These are phyloP conservation scores for Diaporthe nobilis DNA, from an alignment of 2,329 filamentous ascomycete genomes.

Conservation along the genomic window DNA sequence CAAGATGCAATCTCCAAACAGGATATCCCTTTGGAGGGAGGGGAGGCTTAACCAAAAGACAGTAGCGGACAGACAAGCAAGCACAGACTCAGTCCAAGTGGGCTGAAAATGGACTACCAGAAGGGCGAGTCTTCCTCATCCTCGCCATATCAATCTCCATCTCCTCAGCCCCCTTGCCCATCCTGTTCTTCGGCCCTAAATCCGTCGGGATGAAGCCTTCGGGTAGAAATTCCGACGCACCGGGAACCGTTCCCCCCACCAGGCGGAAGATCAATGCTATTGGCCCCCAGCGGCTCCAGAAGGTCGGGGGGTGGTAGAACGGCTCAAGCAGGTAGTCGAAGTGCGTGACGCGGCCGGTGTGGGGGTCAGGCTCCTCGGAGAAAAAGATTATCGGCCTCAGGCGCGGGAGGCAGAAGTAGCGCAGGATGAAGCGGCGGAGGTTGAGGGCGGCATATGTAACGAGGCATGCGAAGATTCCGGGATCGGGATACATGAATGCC, in stretches of 20 bases:
- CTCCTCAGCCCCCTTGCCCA: conserved; percentile 1
- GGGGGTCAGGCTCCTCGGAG: conserved; percentile 64
- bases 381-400: conserved; percentile 56
- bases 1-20: too few relatives aligned
- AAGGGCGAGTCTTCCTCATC: neutral
- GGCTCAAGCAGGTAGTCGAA: conserved; percentile 72
- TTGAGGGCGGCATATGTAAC: conserved; percentile 64
- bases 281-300: conserved; percentile 75
- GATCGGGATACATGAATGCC: conserved; percentile 73
- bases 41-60: too few relatives aligned
- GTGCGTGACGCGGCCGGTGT: conserved; percentile 66
- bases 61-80: neutral
- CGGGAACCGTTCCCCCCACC: conserved; percentile 62
- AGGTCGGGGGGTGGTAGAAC: conserved; percentile 73
- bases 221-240: conserved; percentile 41
- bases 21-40: too few relatives aligned
- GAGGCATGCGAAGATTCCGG: conserved; percentile 53
- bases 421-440: conserved; percentile 68
- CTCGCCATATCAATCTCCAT: conserved; percentile 14
- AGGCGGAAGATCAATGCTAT: conserved; percentile 62
- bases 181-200: neutral
- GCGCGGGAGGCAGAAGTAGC: conserved; percentile 73
- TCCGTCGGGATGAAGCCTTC: neutral
- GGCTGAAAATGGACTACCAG: conserved; percentile 9
- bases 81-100: neutral